Evolutionary conservation across 768 basidiomycete species (phyloP).

Genomic region (Neoboletus magnificus): DNA sequence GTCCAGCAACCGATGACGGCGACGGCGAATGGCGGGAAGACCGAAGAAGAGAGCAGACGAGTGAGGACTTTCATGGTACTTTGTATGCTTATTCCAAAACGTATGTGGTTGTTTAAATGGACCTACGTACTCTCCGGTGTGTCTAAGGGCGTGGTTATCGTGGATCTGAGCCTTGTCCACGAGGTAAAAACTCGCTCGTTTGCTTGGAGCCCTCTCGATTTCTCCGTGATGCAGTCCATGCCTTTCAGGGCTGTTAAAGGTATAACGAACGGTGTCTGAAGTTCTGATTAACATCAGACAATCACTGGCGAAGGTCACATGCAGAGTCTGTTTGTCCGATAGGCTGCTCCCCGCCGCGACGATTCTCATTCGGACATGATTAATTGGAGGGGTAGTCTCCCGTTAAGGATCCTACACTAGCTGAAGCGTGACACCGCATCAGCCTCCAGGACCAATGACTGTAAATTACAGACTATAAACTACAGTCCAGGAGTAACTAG

Average conservation of each 20-base stretch:
- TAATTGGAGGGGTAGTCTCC: too few relatives aligned
- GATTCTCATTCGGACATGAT: too few relatives aligned
- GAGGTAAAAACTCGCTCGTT: background rate
- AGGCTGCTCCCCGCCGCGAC: too few relatives aligned
- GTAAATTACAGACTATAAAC: too few relatives aligned
- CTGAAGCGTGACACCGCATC: too few relatives aligned
- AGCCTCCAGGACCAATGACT: too few relatives aligned
- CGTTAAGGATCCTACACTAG: too few relatives aligned
- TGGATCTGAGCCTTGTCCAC: background rate
- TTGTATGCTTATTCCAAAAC: background rate
- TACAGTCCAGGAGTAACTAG: too few relatives aligned
- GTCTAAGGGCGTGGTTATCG: background rate
- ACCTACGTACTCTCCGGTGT: background rate
- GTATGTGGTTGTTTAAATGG: background rate
- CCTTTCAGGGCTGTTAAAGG: background rate
- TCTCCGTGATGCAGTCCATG: background rate
- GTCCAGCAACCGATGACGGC: conserved; percentile 43
- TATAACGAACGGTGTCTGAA: too few relatives aligned
- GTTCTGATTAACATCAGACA: too few relatives aligned
- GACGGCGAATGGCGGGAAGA: conserved; percentile 34
- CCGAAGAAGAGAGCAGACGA: conserved; percentile 12
- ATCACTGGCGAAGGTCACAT: too few relatives aligned
- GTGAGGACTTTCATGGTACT: background rate
- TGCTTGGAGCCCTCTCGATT: background rate
- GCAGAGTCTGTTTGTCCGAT: too few relatives aligned